These are phyloP conservation scores for Coffea eugenioides DNA, from an alignment of 257 asterid species.

Conservation along the genomic window DNA sequence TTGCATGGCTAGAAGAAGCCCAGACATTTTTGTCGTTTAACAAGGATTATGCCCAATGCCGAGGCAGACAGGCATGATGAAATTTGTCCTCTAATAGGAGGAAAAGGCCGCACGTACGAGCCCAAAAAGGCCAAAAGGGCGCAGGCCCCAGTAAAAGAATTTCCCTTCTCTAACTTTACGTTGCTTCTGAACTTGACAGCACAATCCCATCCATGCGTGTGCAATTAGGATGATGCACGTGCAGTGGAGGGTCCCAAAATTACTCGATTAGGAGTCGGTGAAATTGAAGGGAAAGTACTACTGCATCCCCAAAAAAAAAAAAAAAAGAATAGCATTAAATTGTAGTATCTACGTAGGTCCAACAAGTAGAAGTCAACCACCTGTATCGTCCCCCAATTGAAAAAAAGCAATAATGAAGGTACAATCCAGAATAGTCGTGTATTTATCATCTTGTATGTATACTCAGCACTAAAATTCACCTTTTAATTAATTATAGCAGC, in stretches of 20 bases:
- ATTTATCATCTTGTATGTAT: too few relatives aligned
- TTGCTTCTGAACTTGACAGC: background rate
- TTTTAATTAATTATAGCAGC: too few relatives aligned
- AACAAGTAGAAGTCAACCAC: too few relatives aligned
- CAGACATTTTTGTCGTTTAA: background rate
- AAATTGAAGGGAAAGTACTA: background rate
- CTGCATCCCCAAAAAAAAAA: too few relatives aligned
- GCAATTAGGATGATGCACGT: slow-evolving; percentile 7
- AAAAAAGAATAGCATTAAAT: too few relatives aligned
- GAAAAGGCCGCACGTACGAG: slow-evolving; percentile 1
- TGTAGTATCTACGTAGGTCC: too few relatives aligned
- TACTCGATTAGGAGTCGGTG: background rate
- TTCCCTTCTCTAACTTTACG: background rate
- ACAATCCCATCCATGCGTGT: background rate
- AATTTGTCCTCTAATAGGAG: background rate
- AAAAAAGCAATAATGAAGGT: too few relatives aligned
- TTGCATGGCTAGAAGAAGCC: background rate
- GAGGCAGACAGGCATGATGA: background rate
- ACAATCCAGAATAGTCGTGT: too few relatives aligned
- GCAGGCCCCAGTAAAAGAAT: too few relatives aligned
- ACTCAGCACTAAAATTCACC: too few relatives aligned
- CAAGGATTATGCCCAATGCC: background rate
- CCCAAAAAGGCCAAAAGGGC: too few relatives aligned
- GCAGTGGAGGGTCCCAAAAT: slow-evolving; percentile 8
- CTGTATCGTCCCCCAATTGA: too few relatives aligned